phyloP scores from a whole-genome alignment of 768 basidiomycete species.

The Xerocomus spinulosus region DNA sequence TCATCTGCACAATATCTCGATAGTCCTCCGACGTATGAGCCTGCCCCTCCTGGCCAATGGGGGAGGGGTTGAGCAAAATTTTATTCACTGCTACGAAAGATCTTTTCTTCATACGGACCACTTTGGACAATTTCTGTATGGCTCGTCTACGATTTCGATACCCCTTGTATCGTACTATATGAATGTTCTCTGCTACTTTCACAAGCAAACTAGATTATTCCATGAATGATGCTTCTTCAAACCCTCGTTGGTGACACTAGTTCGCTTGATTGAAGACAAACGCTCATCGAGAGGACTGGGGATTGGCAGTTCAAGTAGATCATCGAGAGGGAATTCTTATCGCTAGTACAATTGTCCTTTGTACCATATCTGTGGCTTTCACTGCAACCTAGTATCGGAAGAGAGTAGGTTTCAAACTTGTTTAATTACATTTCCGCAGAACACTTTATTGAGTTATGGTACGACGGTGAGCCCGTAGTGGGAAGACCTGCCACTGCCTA shows the following conservation, averaged over 20 bases:
- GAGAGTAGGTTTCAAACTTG: too few relatives aligned
- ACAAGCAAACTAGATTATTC: background rate
- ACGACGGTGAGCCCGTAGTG: slow-evolving; percentile 36
- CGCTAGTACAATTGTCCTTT: too few relatives aligned
- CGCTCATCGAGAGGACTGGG: too few relatives aligned
- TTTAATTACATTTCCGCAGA: too few relatives aligned
- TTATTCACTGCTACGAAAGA: background rate
- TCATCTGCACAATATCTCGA: slow-evolving; percentile 38
- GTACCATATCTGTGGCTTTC: too few relatives aligned
- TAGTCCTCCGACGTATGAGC: slow-evolving; percentile 64
- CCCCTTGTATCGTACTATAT: slow-evolving; percentile 19
- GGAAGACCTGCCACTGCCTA: slow-evolving; percentile 45
- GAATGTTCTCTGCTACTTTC: background rate
- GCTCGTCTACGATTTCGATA: slow-evolving; percentile 14
- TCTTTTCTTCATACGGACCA: slow-evolving; percentile 16
- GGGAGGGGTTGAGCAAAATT: slow-evolving; percentile 29
- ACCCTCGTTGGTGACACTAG: too few relatives aligned
- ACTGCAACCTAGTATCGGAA: too few relatives aligned
- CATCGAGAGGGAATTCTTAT: too few relatives aligned
- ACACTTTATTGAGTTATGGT: slow-evolving; percentile 1
- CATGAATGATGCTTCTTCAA: too few relatives aligned
- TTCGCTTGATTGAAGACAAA: too few relatives aligned
- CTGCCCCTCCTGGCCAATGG: slow-evolving; percentile 51
- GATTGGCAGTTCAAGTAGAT: too few relatives aligned
- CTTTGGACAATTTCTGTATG: slow-evolving; percentile 12